Base-by-base conservation (phyloP, 805 yeast species). In the Lachancea waltii region DNA sequence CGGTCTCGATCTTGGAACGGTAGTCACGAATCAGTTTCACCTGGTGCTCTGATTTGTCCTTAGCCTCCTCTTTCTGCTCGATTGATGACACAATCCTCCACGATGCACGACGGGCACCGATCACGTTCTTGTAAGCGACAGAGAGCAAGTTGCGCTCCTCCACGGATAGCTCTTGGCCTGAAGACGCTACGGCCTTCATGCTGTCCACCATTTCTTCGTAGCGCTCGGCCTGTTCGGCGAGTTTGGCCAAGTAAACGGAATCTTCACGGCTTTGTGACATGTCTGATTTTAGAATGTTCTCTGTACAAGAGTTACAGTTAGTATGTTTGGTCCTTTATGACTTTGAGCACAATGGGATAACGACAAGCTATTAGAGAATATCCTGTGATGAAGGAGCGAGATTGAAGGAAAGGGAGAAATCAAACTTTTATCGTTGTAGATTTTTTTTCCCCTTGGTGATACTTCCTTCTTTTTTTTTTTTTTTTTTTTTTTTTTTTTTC, bases 191-290 rank as follows among this genome's bases (percentile, higher is more conserved):
- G 38, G 85, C 82, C 68, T 90, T 89, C 97, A 90, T 90, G 73
- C 85, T 86, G 67, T 86, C 95, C 56, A 90, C 97, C 97, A 85
- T 87, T 73, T 90, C 97, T 73, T 92, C 97, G 67, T 89, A 92
- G 71, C 97, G 94, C 73, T 92, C 98, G 61, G 97, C 97, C 74
- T 90, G 97, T 72, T 90, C 97, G 61, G 97, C 96, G 65, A 92
- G 81, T 65, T 92, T 90, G 67, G 97, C 97, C 63, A 92, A 79
- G 70, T 89, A 90, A 58, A 92, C 95, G 61, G 94, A 85, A 72
- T 92, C 95, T 81, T 92, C 97, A 75, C 97, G 94, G 61, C 90
- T 75, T 66, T 76, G 72, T 56, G 89, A 74, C 87, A 81, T 79
- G 60, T 54, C 55, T 41, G 28, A 30, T 17, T 18, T 30, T 15